Evolutionary conservation across 495 filamentous ascomycete species (phyloP), one percentile per base, ranked within the genome.

Genomic region (Mytilinidion resinicola): DNA sequence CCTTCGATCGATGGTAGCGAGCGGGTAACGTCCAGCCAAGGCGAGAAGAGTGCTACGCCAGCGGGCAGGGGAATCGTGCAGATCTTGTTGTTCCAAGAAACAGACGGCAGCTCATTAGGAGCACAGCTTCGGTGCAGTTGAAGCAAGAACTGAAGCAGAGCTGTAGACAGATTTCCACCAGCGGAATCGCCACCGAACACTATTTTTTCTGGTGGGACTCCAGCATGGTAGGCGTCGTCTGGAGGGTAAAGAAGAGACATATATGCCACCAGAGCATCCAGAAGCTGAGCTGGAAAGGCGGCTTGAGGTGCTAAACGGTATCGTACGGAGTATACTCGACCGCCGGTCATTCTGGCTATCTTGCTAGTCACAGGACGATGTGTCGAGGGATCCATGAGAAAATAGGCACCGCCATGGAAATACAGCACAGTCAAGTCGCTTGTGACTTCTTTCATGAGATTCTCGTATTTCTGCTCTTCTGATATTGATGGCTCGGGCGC

Each of bases 361-460:
- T 76, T 69, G 35, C 76, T 70, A 9, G 74, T 71, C 4, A 73
- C 55, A 6, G 72, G 59, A 10, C 84, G 78, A 54, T 76, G 30
- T 73, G 69, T 15, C 57, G 59, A 30, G 78, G 75, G 60, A 30
- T 67, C 64, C 89, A 90, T 82, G 52, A 95, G 67, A 53, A 77
- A 90, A 73, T 88, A 87, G n/a, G 85, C 90, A 34, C 92, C 92
- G 43, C 92, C 92, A 68, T 97, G 92, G 69, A 96, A 85, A 67
- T 90, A 96, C 30, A 96, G 74, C 0, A 96, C 71, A 0, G 88
- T 91, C 36, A 80, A 80, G n/a, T 82, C 76, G 20, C 75, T 81
- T 9, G 70, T 79, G 25, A 82, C 78, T 62, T 95, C 90, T 62
- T 79, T 80, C 76, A 88, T 85, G 73, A 96, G 68, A 50, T 78